These are phyloP conservation scores for Trichosporon coremiiforme DNA, from an alignment of 1,284 basidiomycete genomes.

Conservation along the genomic window DNA sequence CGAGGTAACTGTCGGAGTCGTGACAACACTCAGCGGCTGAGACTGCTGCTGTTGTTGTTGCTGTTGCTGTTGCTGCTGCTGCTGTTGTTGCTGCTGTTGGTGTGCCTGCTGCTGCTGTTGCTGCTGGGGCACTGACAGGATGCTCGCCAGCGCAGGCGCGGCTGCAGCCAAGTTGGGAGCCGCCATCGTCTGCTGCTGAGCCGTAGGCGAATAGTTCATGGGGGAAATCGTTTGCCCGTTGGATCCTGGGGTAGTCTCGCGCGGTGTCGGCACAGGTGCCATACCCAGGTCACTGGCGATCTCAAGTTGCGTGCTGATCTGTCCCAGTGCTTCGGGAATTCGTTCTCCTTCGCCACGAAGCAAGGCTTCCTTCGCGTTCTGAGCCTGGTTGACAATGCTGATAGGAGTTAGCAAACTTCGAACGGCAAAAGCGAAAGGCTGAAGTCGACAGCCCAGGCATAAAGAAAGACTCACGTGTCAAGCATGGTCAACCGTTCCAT, in stretches of 20 bases:
- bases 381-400: conserved; percentile 49
- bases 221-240: conserved; percentile 43
- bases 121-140: not conserved
- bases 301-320: conserved; percentile 50
- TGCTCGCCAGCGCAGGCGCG: not conserved
- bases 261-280: conserved; percentile 41
- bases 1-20: conserved; percentile 21
- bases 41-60: not conserved
- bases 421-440: not conserved
- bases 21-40: not conserved
- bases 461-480: conserved; percentile 42
- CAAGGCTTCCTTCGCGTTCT: conserved; percentile 46
- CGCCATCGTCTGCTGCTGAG: conserved; percentile 23
- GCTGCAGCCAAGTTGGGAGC: not conserved
- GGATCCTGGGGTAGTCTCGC: conserved; percentile 35
- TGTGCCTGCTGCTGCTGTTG: conserved; percentile 11
- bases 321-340: conserved; percentile 44
- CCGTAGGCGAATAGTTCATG: conserved; percentile 33
- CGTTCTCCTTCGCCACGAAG: conserved; percentile 45
- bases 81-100: conserved; percentile 1
- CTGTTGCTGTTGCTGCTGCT: conserved; percentile 7
- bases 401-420: conserved; percentile 24
- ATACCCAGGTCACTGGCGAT: conserved; percentile 48
- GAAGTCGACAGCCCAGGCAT: too few relatives aligned
- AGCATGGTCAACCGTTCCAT: conserved; percentile 41